Evolutionary conservation across 371 early-diverging fungal genomes (phyloP), one percentile per base, ranked within the genome.

Genomic region (Neoconidiobolus thromboides): DNA sequence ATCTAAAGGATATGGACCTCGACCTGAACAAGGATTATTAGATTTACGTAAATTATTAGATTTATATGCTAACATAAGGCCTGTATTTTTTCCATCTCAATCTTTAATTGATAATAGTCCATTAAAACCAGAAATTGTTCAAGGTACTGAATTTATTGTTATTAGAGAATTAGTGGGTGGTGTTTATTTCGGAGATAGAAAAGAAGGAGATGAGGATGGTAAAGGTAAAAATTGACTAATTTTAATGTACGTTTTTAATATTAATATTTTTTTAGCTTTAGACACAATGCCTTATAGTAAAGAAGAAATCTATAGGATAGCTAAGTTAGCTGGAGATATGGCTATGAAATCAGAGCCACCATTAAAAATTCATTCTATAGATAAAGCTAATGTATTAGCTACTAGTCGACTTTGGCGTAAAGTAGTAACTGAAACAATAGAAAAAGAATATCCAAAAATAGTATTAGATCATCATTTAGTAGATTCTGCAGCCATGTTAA

Each of bases 311-410:
- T 79, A 86, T 69, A 86, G 97, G 66, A 86, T 96, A 56, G 87
- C 96, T 12, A 87, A 92, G 47, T 78, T 94, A 52, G 94, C 96
- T 48, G 93, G 85, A 14, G 72, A 79, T 58, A 74, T 96, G 62
- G 88, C 89, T 14, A 70, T 77, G 52, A 73, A 81, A 68, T 75
- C 83, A 47, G 78, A 74, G 60, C 94, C 93, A 41, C 82, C 84
- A 36, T 77, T 80, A 62, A 82, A 86, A 54, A 85, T 95, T 60
- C 93, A 90, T 67, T 90, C 90, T 43, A 85, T 96, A 61, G 97
- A 96, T 76, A 96, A 96, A 73, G 96, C 96, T 61, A 96, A 96
- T 70, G 97, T 96, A 6, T 77, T 95, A 65, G 96, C 96, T 47
- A 88, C 95, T 0, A 95, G 96, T 14, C 85, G 96, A 65, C 81